Conservation (phyloP, 768 basidiomycete species). For the Paxillus ammoniavirescens region DNA sequence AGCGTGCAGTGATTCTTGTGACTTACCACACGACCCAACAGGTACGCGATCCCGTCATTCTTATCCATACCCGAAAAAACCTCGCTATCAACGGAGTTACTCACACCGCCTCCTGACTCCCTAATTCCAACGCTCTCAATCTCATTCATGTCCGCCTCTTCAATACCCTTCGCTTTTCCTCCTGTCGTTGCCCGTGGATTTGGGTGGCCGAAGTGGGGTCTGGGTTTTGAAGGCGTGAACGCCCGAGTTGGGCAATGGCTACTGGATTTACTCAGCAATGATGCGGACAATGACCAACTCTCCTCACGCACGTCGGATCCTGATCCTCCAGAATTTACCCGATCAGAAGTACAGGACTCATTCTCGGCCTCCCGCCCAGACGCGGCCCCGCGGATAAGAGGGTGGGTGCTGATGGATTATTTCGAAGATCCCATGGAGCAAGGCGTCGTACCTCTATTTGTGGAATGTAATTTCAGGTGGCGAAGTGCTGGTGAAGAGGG, state of each 20-base stretch:
- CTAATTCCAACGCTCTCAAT: conserved; percentile 59
- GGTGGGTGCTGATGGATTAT: conserved; percentile 79
- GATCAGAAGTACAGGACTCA: background rate
- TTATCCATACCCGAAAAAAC: conserved; percentile 84
- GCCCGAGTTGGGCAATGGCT: conserved; percentile 71
- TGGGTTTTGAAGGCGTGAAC: conserved; percentile 90
- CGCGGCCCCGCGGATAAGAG: conserved; percentile 49
- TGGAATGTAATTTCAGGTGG: conserved; percentile 77
- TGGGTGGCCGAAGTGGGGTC: conserved; percentile 72
- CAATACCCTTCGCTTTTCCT: conserved; percentile 80
- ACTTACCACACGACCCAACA: conserved; percentile 26
- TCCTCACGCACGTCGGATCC: background rate
- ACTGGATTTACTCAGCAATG: conserved; percentile 44
- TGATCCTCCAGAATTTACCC: background rate
- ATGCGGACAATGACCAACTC: background rate
- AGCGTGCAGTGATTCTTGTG: background rate
- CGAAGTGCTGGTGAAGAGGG: conserved; percentile 42
- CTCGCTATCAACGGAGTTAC: conserved; percentile 49
- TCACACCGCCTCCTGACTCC: conserved; percentile 40
- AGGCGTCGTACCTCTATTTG: conserved; percentile 59
- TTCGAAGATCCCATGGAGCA: conserved; percentile 55
- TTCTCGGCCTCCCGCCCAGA: background rate
- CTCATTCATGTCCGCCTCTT: conserved; percentile 78
- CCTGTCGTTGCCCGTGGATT: conserved; percentile 76
- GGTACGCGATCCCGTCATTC: conserved; percentile 82